These are phyloP conservation scores for Phoenix roebelenii DNA, from an alignment of 176 grass and related monocot species.

Conservation along the genomic window DNA sequence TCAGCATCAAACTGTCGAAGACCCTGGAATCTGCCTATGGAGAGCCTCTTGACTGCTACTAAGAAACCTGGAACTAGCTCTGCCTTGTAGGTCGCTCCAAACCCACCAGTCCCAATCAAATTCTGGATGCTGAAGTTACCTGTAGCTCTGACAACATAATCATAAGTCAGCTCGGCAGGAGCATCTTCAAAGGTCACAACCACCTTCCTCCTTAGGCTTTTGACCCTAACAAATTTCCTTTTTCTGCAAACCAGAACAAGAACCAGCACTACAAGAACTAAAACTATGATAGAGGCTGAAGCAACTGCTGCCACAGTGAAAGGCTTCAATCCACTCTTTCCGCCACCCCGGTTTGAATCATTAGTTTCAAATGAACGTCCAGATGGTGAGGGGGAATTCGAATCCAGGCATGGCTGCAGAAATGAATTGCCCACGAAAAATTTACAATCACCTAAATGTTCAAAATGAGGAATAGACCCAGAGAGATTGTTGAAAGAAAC, in stretches of 20 bases:
- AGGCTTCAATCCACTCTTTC: slow-evolving; percentile 28
- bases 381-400: slow-evolving; percentile 17
- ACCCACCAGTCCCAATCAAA: slow-evolving; percentile 55
- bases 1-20: slow-evolving; percentile 64
- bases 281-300: slow-evolving; percentile 23
- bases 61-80: slow-evolving; percentile 46
- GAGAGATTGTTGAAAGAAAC: slow-evolving; percentile 65
- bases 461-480: slow-evolving; percentile 45
- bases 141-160: slow-evolving; percentile 47
- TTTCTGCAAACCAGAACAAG: slow-evolving; percentile 35
- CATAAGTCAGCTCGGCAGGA: slow-evolving; percentile 43
- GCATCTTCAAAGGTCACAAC: slow-evolving; percentile 46
- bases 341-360: slow-evolving; percentile 1
- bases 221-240: slow-evolving; percentile 33
- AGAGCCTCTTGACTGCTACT: slow-evolving; percentile 56
- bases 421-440: slow-evolving; percentile 44
- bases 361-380: neutral
- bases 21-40: slow-evolving; percentile 60
- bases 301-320: slow-evolving; percentile 25
- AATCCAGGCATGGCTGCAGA: slow-evolving; percentile 24
- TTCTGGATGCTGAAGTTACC: slow-evolving; percentile 57
- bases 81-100: slow-evolving; percentile 61
- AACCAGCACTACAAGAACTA: slow-evolving; percentile 30
- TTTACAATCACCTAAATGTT: slow-evolving; percentile 27
- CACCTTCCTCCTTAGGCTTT: slow-evolving; percentile 27